Base-by-base conservation (phyloP, 352 stramenopile species). In the Globisporangium okanoganense region DNA sequence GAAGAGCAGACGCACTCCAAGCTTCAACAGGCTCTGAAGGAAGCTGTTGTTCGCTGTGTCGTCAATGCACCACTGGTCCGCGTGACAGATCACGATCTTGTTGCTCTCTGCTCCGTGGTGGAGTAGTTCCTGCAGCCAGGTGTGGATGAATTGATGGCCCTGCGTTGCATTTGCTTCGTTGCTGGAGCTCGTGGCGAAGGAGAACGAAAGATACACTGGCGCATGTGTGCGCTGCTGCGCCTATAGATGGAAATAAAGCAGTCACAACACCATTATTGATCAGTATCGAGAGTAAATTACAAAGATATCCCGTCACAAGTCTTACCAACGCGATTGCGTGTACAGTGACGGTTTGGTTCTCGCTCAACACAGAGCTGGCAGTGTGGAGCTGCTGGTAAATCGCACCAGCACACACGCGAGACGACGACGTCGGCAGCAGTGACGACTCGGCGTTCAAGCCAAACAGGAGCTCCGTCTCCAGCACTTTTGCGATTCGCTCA, bases 381-480 rank as follows among this genome's bases (percentile, higher is more conserved):
- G 58, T 27, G 40, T 82, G 71, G 25, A 92, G 72, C 59, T 83
- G 80, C 56, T 92, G 83, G 65, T 90, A 90, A 6, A 92, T 84
- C 5, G 79, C 70, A 6, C 80, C 83, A 10, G 74, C 73, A n/a
- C 67, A 76, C 9, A 64, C 50, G 14, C 62, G 48, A 27, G 51
- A n/a, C 1, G 33, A 55, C 6, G 63, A 62, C 2, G 55, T 47
- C 20, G 57, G 35, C 35, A 40, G 35, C 35, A 40, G 20, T 3
- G 44, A 20, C 10, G 47, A 53, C 47, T 38, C 49, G 12, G 65
- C 62, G 3, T 69, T 66, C 22, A 85, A 74, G 0, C 85, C 85
- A 61, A 86, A 94, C 62, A 88, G 57, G 7, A 94, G 62, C n/a
- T 94, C 82, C 0, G 77, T 72, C 59, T 91, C 78, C 13, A 92